Evolutionary conservation across 768 basidiomycete species (phyloP).

Genomic region (Mycena rebaudengoi): DNA sequence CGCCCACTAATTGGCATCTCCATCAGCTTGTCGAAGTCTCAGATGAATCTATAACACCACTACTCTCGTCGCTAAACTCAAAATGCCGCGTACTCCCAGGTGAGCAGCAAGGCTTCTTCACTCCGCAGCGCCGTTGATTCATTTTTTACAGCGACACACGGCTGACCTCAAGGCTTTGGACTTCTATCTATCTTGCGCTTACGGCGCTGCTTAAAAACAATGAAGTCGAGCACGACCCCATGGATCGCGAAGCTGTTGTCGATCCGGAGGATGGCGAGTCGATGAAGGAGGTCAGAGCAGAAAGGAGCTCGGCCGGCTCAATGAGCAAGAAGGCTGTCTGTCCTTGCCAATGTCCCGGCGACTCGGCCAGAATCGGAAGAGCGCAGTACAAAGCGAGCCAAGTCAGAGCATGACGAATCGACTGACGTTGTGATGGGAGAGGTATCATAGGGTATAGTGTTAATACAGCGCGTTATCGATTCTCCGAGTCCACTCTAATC

Average conservation of each 20-base stretch:
- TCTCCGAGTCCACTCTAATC: constrained; percentile 41
- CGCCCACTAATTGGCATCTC: not conserved
- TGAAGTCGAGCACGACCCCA: constrained; percentile 55
- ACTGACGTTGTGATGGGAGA: constrained; percentile 11
- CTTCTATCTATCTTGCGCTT: constrained; percentile 67
- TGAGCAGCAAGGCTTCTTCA: constrained; percentile 34
- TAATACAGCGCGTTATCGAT: not conserved
- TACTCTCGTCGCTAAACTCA: constrained; percentile 58
- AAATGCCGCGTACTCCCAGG: constrained; percentile 55
- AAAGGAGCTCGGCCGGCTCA: constrained; percentile 56
- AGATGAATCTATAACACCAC: constrained; percentile 30
- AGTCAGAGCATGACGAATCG: constrained; percentile 35
- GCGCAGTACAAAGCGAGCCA: constrained; percentile 46
- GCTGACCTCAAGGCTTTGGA: constrained; percentile 63
- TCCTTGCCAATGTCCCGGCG: constrained; percentile 43
- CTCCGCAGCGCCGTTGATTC: not conserved
- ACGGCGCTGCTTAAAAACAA: constrained; percentile 67
- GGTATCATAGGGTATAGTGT: not conserved
- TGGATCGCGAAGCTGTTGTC: constrained; percentile 38
- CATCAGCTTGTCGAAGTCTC: constrained; percentile 47
- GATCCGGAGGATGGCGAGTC: constrained; percentile 20
- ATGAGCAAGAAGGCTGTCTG: constrained; percentile 61
- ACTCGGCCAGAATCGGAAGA: constrained; percentile 33
- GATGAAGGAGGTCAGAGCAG: constrained; percentile 48
- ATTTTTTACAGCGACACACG: constrained; percentile 50